Evolutionary conservation across 2,329 filamentous ascomycete species (phyloP).

Genomic region (Fusarium zealandicum): DNA sequence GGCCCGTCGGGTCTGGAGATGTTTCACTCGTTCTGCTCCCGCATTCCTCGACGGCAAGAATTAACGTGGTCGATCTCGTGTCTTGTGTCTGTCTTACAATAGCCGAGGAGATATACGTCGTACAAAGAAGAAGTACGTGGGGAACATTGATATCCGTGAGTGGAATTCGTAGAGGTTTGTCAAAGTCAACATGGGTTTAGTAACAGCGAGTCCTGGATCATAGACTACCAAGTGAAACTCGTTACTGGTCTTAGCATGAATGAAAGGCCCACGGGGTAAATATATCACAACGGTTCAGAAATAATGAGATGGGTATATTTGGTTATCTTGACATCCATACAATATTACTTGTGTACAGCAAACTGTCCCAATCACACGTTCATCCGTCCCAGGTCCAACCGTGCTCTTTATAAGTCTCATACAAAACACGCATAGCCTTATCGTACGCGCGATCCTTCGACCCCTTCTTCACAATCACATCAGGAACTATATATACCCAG

Average conservation of each 20-base stretch:
- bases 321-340: too few relatives aligned
- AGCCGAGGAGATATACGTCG: neutral
- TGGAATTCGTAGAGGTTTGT: too few relatives aligned
- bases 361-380: neutral
- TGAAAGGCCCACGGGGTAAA: too few relatives aligned
- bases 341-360: too few relatives aligned
- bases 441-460: constrained; percentile 24
- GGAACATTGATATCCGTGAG: too few relatives aligned
- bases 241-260: too few relatives aligned
- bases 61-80: neutral
- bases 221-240: too few relatives aligned
- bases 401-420: constrained; percentile 24
- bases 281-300: too few relatives aligned
- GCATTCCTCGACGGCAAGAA: constrained; percentile 23
- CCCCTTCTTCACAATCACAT: constrained; percentile 23
- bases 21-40: constrained; percentile 26
- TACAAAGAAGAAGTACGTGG: too few relatives aligned
- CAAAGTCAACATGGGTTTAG: too few relatives aligned
- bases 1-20: constrained; percentile 6
- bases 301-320: too few relatives aligned
- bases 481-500: constrained; percentile 25
- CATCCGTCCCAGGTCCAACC: constrained; percentile 28
- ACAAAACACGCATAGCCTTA: constrained; percentile 26
- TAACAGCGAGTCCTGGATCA: too few relatives aligned
- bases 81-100: neutral